Percentiles rank a stretch among this genome's conserved stretches.
Conservation (phyloP, 805 yeast species). For the Cyberlindnera misumaiensis region DNA sequence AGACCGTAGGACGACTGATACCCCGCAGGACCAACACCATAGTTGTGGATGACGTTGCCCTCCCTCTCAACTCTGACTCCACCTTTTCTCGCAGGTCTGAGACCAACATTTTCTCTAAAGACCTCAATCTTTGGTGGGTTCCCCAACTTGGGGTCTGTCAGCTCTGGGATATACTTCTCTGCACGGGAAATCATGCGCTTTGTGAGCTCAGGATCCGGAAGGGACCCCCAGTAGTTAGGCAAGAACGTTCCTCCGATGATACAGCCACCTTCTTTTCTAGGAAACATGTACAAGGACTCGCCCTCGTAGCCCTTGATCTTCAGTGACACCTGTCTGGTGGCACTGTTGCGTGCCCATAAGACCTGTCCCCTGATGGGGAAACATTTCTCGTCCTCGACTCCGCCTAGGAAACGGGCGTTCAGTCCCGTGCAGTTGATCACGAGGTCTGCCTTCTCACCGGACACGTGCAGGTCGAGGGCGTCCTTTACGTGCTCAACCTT, state of each 20-base stretch:
- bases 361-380: constrained; percentile 59
- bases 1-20: constrained; percentile 68
- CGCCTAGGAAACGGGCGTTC: constrained; percentile 35
- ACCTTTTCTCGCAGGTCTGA: constrained; percentile 58
- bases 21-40: constrained; percentile 75
- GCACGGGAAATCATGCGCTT: constrained; percentile 34
- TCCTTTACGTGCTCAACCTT: constrained; percentile 38
- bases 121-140: constrained; percentile 36
- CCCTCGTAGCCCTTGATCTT: constrained; percentile 25
- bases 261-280: constrained; percentile 69
- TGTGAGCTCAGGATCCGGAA: constrained; percentile 37
- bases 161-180: constrained; percentile 23
- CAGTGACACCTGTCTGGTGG: constrained; percentile 24
- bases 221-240: constrained; percentile 25
- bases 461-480: constrained; percentile 36
- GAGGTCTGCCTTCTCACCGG: constrained; percentile 36
- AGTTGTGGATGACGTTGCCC: constrained; percentile 46
- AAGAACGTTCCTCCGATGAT: constrained; percentile 51
- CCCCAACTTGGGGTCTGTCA: constrained; percentile 24
- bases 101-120: constrained; percentile 49
- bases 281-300: constrained; percentile 55
- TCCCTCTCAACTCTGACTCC: constrained; percentile 50
- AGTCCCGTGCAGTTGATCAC: constrained; percentile 58
- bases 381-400: constrained; percentile 37
- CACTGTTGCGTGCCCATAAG: constrained; percentile 29